Base-by-base conservation (phyloP, 805 yeast species). In the Sugiyamaella lignohabitans region DNA sequence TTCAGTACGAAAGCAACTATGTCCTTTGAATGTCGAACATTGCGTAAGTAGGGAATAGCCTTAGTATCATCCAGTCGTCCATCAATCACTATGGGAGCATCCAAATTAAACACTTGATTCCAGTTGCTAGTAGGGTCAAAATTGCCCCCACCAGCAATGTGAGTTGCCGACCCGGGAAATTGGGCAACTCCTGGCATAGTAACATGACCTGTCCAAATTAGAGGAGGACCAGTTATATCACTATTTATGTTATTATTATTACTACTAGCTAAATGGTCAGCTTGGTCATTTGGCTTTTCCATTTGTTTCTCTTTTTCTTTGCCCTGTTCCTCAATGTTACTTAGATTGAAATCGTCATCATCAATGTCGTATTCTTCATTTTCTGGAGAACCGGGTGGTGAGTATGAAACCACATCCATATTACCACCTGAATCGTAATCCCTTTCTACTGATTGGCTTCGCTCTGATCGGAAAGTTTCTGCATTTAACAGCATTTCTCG, bases 1-100 rank as follows among this genome's bases (percentile, higher is more conserved):
- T 54, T 41, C 47, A 84, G 57, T 49, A 75, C 73, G 30, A 77
- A 67, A 17, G 82, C 54, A 17, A 71, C 74, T 19, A 85, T 57
- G 57, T 79, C 79, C 54, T 85, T 69, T 1, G 80, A 65, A 5
- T 61, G 54, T 4, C 48, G 43, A 5, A 63, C 59, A 51, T 73
- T 72, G 22, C 60, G 53, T 50, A 86, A 62, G 58, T 86, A 86
- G 10, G 66, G 66, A 45, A 74, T 78, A 1, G 87, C 94, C 43
- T 65, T 69, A 4, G 52, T 46, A 3, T 68, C 58, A 55, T 76
- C 80, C 39, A 87, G 68, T 46, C 87, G 70, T 2, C 95, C 95
- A 50, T 78, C 81, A 39, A 85, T 64, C 24, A 66, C 66, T 53
- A 80, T 36, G n/a, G 59, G 54, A n/a, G 45, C 42, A 11, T 39